Evolutionary conservation across 192 early-diverging fungal genomes (phyloP), one percentile per base, ranked within the genome.

Genomic region (Coemansia sp.): DNA sequence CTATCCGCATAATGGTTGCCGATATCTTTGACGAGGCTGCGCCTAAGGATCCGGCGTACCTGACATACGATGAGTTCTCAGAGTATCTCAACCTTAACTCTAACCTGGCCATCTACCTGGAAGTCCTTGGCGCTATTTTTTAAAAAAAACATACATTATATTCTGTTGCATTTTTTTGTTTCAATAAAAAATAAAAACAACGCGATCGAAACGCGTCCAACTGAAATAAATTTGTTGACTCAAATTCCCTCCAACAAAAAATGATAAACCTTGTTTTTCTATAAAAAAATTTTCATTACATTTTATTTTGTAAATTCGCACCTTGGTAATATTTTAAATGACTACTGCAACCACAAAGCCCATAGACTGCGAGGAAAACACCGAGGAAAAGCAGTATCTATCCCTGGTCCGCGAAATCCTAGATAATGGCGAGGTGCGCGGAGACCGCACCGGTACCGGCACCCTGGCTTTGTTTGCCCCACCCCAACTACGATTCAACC

Each of bases 1-100:
- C 96, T 0, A 93, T 97, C 48, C 87, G 92, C 56, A 93, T 97
- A 60, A 94, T 98, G 91, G 92, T 97, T 17, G 90, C 94, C 45
- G 92, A 89, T 69, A 91, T 93, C 12, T 96, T 95, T 65, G 67
- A 69, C 25, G 85, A 83, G 50, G 87, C 88, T 50, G 75, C 81
- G 31, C 82, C 85, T 0, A 72, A 71, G 42, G 78, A 87, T 55
- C 82, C 86, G 28, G 88, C 89, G 20, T 90, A 70, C 63, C 87
- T 98, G 64, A 88, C 84, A 0, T 85, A 87, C 62, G 87, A 92
- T 25, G 93, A 94, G 82, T 97, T 98, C 64, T 74, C 77, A 38
- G 71, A 68, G 20, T 93, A 91, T 66, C 91, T 96, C 6, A 85
- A 92, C 49, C 78, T 79, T 11, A 94, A 99, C 75, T 78, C 86